Base-by-base conservation (phyloP, 2,329 filamentous ascomycete genomes). In the Sclerotinia sclerotiorum region DNA sequence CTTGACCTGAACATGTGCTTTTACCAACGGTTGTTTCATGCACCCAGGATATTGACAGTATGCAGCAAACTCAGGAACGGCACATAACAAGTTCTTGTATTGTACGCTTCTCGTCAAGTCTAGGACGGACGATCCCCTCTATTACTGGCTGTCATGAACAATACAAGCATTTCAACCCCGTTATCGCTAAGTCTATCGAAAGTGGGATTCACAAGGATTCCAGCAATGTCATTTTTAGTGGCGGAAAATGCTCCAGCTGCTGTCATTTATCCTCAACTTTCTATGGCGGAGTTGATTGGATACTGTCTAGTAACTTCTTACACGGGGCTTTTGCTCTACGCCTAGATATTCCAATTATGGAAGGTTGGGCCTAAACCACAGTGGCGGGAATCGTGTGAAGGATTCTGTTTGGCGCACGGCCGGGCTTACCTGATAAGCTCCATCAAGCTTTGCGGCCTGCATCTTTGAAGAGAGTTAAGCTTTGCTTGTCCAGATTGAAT, bases 401-500 rank as follows among this genome's bases (percentile, higher is more conserved):
- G 32, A 17, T 62, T 48, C 3, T 48, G 58, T n/a, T n/a, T 19
- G 21, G 2, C 46, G 8, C 29, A 29, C 21, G 24, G 13, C 11
- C 24, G 27, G 58, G 58, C 44, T 51, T 62, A 10, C 7, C n/a
- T 51, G 15, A 39, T 8, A 39, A 51, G 60, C 60, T 39, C 27
- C 19, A 42, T 65, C 52, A 46, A 48, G 49, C 42, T 56, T 65
- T 65, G 17, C 21, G 42, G 39, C 29, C 27, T 35, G 42, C 21
- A 65, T 49, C 39, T 39, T 49, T 21, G 21, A 51, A 27, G 63
- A 58, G 15, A 17, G 29, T 21, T 13, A 65, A 57, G 51, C 63
- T 58, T 57, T 58, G 19, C 51, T 46, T 56, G 35, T 35, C 62
- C 63, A 65, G 49, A 65, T 56, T 29, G 10, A 24, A 21, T 46